Conservation (phyloP, 192 early-diverging fungal species). For the Globomyces pollinis-pini region DNA sequence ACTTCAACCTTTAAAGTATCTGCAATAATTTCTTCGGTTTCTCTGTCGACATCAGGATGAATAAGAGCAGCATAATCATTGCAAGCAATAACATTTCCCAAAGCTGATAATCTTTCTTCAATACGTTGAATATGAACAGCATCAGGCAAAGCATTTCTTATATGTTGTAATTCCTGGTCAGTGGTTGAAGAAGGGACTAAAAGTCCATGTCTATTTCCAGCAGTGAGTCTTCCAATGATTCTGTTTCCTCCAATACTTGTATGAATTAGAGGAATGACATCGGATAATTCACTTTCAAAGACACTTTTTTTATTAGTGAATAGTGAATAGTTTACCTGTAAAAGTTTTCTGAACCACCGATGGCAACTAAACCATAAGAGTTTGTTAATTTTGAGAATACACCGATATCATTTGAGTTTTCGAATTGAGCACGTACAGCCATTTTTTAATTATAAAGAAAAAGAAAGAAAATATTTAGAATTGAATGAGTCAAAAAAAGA, state of each 20-base stretch:
- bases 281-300: slow-evolving; percentile 90
- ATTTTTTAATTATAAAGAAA: slow-evolving; percentile 14
- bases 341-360: slow-evolving; percentile 99
- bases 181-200: slow-evolving; percentile 93
- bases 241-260: slow-evolving; percentile 95
- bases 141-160: slow-evolving; percentile 94
- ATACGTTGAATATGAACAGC: slow-evolving; percentile 88
- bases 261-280: slow-evolving; percentile 94
- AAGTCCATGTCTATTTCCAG: slow-evolving; percentile 88
- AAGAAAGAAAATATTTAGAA: no score
- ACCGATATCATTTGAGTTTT: slow-evolving; percentile 99
- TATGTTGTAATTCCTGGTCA: slow-evolving; percentile 91
- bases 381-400: slow-evolving; percentile 97
- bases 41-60: slow-evolving; percentile 95
- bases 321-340: no score
- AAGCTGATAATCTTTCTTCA: slow-evolving; percentile 93
- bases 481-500: no score
- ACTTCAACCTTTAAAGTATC: slow-evolving; percentile 98
- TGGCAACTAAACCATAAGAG: slow-evolving; percentile 92
- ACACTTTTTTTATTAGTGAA: slow-evolving; percentile 45
- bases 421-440: slow-evolving; percentile 78
- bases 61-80: slow-evolving; percentile 99
- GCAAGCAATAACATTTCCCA: slow-evolving; percentile 99
- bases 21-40: slow-evolving; percentile 98
- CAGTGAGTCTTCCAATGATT: slow-evolving; percentile 90